Percentiles rank a stretch among this genome's conserved stretches.
Evolutionary conservation across 2,329 filamentous ascomycete species (phyloP).

Genomic region (Talaromyces verruculosus): DNA sequence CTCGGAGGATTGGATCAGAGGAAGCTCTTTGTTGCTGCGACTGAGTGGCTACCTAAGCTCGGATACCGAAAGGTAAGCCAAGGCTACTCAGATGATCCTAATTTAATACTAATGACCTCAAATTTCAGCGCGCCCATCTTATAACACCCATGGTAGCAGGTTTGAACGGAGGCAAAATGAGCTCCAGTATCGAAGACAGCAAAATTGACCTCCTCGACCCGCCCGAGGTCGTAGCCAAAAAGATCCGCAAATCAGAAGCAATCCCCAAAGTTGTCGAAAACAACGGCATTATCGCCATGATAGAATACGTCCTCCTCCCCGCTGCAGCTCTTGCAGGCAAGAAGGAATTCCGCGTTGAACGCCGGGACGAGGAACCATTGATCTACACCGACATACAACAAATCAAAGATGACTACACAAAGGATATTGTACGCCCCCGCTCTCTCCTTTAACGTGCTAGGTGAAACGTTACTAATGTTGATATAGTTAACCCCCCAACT

Average conservation of each 20-base stretch:
- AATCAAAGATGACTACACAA: constrained; percentile 76
- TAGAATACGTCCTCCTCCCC: constrained; percentile 83
- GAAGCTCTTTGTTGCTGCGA: constrained; percentile 74
- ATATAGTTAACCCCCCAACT: constrained; percentile 76
- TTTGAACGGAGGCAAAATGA: constrained; percentile 82
- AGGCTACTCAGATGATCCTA: not conserved
- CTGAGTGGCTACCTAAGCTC: constrained; percentile 79
- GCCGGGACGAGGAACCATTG: constrained; percentile 65
- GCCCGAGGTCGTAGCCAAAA: constrained; percentile 72
- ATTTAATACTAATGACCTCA: not conserved
- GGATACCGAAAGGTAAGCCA: constrained; percentile 63
- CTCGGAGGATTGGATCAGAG: constrained; percentile 71
- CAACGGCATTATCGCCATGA: constrained; percentile 83
- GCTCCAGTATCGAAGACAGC: constrained; percentile 69
- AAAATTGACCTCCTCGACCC: constrained; percentile 93
- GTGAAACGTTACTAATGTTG: not conserved
- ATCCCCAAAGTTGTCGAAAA: constrained; percentile 74
- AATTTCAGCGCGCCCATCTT: constrained; percentile 60
- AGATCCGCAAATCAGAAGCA: constrained; percentile 81
- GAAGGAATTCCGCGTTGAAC: constrained; percentile 67
- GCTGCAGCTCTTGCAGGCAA: constrained; percentile 52
- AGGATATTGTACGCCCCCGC: constrained; percentile 64
- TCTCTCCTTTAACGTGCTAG: not conserved
- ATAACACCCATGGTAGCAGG: constrained; percentile 91
- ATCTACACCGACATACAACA: constrained; percentile 73